Conservation (phyloP, 352 stramenopile species). For the Pythium aphanidermatum region DNA sequence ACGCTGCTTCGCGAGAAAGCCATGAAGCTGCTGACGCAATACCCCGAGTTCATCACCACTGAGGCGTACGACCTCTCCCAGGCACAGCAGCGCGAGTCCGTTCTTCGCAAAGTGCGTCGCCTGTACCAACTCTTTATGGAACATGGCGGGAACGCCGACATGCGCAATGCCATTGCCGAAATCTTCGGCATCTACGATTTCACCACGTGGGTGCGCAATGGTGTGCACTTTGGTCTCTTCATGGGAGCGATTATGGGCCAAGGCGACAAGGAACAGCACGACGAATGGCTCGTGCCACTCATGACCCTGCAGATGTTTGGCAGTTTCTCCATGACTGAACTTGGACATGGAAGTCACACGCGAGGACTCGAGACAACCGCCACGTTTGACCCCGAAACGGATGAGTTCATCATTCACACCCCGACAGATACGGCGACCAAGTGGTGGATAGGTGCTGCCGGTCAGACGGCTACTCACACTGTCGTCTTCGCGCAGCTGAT, state of each 20-base stretch:
- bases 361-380: constrained; percentile 93
- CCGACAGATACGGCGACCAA: constrained; percentile 94
- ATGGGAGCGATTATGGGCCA: constrained; percentile 68
- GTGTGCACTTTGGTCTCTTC: constrained; percentile 83
- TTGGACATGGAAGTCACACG: constrained; percentile 88
- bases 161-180: constrained; percentile 59
- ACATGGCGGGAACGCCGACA: constrained; percentile 39
- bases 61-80: constrained; percentile 51
- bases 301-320: constrained; percentile 81
- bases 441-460: constrained; percentile 95
- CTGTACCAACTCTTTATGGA: constrained; percentile 60
- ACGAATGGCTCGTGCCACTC: constrained; percentile 67
- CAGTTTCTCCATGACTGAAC: constrained; percentile 88
- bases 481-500: constrained; percentile 94
- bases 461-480: constrained; percentile 91
- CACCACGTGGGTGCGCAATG: constrained; percentile 60
- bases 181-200: constrained; percentile 64
- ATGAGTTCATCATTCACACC: constrained; percentile 95
- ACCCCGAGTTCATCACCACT: constrained; percentile 35
- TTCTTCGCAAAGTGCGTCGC: constrained; percentile 43
- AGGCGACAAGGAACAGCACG: constrained; percentile 71
- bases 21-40: constrained; percentile 42
- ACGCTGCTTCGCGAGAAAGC: constrained; percentile 42
- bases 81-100: constrained; percentile 38
- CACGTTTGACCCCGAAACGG: constrained; percentile 82